phyloP scores from a whole-genome alignment of 768 basidiomycete species.

The Hericium coralloides region DNA sequence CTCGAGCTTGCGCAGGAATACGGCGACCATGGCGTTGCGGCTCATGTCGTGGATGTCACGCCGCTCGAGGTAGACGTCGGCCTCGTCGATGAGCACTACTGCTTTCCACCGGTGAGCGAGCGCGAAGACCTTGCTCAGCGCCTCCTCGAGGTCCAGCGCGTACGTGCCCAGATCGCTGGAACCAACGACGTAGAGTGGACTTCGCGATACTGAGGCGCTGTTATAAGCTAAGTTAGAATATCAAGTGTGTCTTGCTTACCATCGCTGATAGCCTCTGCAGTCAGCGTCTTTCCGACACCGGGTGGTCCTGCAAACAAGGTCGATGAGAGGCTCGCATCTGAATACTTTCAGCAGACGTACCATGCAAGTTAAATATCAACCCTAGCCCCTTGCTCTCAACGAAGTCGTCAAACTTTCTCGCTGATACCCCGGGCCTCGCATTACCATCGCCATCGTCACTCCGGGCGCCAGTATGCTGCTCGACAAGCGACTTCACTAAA shows the following conservation, averaged over 20 bases:
- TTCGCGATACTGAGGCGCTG: not conserved
- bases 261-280: not conserved
- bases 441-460: not conserved
- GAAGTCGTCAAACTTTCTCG: not conserved
- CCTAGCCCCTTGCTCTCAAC: not conserved
- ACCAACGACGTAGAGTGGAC: not conserved
- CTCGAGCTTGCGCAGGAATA: constrained; percentile 16
- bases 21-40: constrained; percentile 17
- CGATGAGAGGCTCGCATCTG: not conserved
- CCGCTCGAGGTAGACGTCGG: constrained; percentile 19
- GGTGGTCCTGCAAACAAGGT: not conserved
- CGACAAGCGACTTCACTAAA: not conserved
- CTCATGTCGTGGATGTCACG: constrained; percentile 13
- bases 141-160: constrained; percentile 9
- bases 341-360: not conserved
- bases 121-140: constrained; percentile 15
- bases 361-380: not conserved
- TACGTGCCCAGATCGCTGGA: constrained; percentile 2
- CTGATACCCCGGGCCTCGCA: not conserved
- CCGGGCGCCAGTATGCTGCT: not conserved
- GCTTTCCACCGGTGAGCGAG: constrained; percentile 17
- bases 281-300: not conserved
- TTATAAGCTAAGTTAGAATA: too few species aligned
- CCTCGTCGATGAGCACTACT: constrained; percentile 18
- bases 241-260: not conserved